These are phyloP conservation scores for Areca catechu DNA, from an alignment of 176 grass and related monocot genomes.

Conservation along the genomic window DNA sequence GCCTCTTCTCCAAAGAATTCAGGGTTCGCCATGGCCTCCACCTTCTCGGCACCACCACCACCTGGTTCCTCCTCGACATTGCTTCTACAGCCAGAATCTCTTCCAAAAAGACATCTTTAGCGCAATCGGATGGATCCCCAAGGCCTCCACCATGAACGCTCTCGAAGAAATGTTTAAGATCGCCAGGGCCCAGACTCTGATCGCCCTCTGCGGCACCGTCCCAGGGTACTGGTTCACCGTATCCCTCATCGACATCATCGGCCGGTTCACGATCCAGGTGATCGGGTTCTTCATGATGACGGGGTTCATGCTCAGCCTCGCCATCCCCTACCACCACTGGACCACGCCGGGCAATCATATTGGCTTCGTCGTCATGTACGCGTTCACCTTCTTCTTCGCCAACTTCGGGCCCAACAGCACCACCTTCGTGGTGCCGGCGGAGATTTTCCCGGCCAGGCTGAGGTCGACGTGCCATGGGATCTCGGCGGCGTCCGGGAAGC, in stretches of 20 bases:
- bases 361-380: slow-evolving; percentile 49
- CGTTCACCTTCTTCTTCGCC: slow-evolving; percentile 57
- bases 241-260: slow-evolving; percentile 34
- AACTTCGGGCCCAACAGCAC: slow-evolving; percentile 64
- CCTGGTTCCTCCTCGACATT: slow-evolving; percentile 67
- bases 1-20: slow-evolving; percentile 40
- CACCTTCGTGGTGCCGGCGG: slow-evolving; percentile 42
- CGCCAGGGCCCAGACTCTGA: slow-evolving; percentile 17
- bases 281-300: slow-evolving; percentile 54
- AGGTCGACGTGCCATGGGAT: slow-evolving; percentile 57
- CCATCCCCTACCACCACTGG: slow-evolving; percentile 46
- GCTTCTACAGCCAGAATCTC: slow-evolving; percentile 67
- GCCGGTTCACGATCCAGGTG: slow-evolving; percentile 39
- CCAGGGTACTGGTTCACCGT: slow-evolving; percentile 59
- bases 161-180: slow-evolving; percentile 40
- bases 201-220: slow-evolving; percentile 32
- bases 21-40: slow-evolving; percentile 29
- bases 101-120: slow-evolving; percentile 67
- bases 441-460: slow-evolving; percentile 51
- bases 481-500: slow-evolving; percentile 35
- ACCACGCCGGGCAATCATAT: not conserved
- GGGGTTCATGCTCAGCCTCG: slow-evolving; percentile 45
- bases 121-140: slow-evolving; percentile 11
- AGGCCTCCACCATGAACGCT: slow-evolving; percentile 26
- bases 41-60: slow-evolving; percentile 34